Evolutionary conservation across 1,284 basidiomycete genomes (phyloP), one percentile per base, ranked within the genome.

Genomic region (Ustilago vetiveriae): DNA sequence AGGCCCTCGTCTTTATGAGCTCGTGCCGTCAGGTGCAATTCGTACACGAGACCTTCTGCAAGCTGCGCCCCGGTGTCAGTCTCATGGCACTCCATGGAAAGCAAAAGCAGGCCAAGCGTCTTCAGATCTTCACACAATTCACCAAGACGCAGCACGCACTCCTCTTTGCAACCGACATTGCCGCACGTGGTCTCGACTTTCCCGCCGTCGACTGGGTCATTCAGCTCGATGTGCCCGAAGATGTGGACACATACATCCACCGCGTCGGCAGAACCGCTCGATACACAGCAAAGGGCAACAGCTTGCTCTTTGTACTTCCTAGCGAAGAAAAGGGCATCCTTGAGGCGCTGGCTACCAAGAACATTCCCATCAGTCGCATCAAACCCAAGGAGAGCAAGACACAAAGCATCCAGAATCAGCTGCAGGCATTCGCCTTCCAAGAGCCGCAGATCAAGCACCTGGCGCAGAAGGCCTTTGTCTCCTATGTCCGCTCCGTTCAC

Each of bases 201-300:
- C 94, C 96, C 3, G 88, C 91, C 0, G 90, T 99, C 23, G 92
- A 97, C 82, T 98, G 96, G 95, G 95, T 99, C 11, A 83, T 98
- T 30, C 96, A 99, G 82, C 85, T 94, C n/a, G 95, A 99, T 82
- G 92, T 91, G 22, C 95, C 95, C 0, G 95, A 98, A 83, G 94
- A 98, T 79, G 92, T 90, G n/a, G 94, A 96, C 62, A 97, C 93
- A 11, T 98, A 99, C 82, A 93, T 98, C 42, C 95, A 99, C 82
- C 89, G 95, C 22, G 95, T 98, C 1, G 95, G 95, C 1, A 86
- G 95, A 48, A 99, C 95, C 9, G 96, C 95, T 32, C 86, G 95
- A 42, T 98, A 98, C 81, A 89, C 94, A 77, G 90, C 90, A 65
- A 89, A 90, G 35, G 96, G 96, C 1, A 93, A 94, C 81, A 90